Conservation (phyloP, 2,329 filamentous ascomycete species). For the Chrysoporthe puriensis region DNA sequence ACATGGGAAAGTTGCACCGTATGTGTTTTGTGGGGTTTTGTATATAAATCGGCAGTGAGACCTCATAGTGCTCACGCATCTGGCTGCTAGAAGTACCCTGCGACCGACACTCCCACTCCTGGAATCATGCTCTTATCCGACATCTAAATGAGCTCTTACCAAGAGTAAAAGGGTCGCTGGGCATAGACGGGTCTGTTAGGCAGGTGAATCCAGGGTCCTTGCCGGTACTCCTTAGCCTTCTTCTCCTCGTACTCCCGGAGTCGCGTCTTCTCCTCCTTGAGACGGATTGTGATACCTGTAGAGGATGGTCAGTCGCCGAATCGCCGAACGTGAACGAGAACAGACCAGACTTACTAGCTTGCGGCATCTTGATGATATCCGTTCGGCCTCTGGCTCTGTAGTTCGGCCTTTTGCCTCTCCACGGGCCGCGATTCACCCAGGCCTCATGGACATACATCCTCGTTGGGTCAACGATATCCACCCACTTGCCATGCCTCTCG, state of each 20-base stretch:
- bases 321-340: not conserved
- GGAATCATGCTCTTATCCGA: not conserved
- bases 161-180: conserved; percentile 89
- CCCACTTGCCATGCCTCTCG: conserved; percentile 74
- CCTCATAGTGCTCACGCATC: not conserved
- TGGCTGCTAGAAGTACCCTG: not conserved
- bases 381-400: conserved; percentile 77
- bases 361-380: conserved; percentile 69
- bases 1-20: not conserved
- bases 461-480: conserved; percentile 74
- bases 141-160: conserved; percentile 57
- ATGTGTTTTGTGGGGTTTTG: not conserved
- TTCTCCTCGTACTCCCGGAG: conserved; percentile 80
- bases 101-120: no score
- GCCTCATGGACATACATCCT: conserved; percentile 88
- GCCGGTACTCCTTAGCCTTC: conserved; percentile 72
- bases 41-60: not conserved
- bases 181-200: conserved; percentile 83
- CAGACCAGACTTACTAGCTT: conserved; percentile 66
- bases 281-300: conserved; percentile 73
- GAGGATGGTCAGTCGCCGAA: conserved; percentile 10
- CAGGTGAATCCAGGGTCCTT: conserved; percentile 83
- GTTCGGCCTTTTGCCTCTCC: conserved; percentile 60
- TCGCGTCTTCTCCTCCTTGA: conserved; percentile 93
- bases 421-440: conserved; percentile 82